Evolutionary conservation across 2,329 filamentous ascomycete genomes (phyloP), one percentile per base, ranked within the genome.

Genomic region (Emergomyces orientalis): DNA sequence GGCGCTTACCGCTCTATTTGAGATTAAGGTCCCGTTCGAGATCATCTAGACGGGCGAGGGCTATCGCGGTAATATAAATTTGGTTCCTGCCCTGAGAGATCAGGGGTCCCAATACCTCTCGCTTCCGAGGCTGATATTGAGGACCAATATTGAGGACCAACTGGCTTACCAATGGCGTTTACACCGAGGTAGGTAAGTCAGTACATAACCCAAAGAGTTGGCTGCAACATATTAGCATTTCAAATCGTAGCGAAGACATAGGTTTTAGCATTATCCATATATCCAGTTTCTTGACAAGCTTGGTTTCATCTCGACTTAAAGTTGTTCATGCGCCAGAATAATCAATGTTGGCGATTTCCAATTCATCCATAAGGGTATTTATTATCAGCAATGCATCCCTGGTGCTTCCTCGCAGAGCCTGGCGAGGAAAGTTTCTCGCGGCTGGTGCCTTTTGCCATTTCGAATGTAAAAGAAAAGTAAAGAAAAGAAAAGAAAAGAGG

Each of bases 171-270:
- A 37, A 55, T 55, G 30, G 52, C 52, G 30, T 55, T 55, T 19
- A 30, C 30, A 39, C 37, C 52, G 9, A 55, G 52, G 17, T 55
- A 55, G 19, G 37, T 55, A n/a, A 55, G 52, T 32, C 52, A 55
- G 52, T 55, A 55, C 52, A 55, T 55, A 22, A n/a, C 30, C 52
- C 52, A 55, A 37, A 55, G 52, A 55, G 52, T 55, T 37, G 52
- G 52, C 52, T 55, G 32, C n/a, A 25, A 34, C n/a, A n/a, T 2
- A 37, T 55, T 55, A 55, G 52, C 52, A 55, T 55, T 22, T 34
- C 9, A 13, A 7, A 11, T 22, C 19, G 30, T 37, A 47, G 32
- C 9, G 8, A 34, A 37, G 52, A 37, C 19, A 37, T 32, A 17
- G 22, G 30, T 55, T 34, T 55, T 55, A 55, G 30, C 52, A 55